phyloP scores from a whole-genome alignment of 352 stramenopile species.

The Phytophthora syringae region DNA sequence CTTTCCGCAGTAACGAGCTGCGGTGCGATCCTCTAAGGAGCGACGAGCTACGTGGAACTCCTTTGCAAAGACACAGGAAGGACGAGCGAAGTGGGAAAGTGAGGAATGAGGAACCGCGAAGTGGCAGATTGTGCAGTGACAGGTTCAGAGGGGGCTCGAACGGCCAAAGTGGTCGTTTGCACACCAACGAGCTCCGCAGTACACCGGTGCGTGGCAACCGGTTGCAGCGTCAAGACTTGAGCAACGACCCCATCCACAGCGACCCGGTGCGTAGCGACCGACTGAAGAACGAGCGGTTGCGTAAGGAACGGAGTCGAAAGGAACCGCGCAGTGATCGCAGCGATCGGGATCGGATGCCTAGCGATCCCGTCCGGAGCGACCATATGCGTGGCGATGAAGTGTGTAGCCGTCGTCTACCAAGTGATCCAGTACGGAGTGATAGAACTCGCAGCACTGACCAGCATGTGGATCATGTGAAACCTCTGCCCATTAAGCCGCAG shows the following conservation, averaged over 20 bases:
- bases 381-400: conserved; percentile 11
- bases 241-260: conserved; percentile 20
- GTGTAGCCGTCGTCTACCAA: conserved; percentile 7
- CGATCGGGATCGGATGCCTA: conserved; percentile 3
- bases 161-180: conserved; percentile 14
- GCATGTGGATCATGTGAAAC: neutral
- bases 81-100: conserved; percentile 18
- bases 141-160: conserved; percentile 22
- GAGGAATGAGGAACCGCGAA: conserved; percentile 11
- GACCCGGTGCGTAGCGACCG: conserved; percentile 23
- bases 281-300: conserved; percentile 20
- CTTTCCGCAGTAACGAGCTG: conserved; percentile 35
- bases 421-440: conserved; percentile 12
- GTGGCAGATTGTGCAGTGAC: conserved; percentile 21
- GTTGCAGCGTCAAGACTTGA: conserved; percentile 27
- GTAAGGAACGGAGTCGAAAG: conserved; percentile 19
- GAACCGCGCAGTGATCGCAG: conserved; percentile 15
- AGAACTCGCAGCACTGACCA: conserved; percentile 2
- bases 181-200: conserved; percentile 25
- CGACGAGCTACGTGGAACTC: conserved; percentile 11
- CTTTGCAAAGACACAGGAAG: conserved; percentile 13
- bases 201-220: conserved; percentile 20
- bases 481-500: conserved; percentile 11
- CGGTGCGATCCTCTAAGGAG: conserved; percentile 21
- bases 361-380: conserved; percentile 24